phyloP scores from a whole-genome alignment of 164 flowering plant species.

The Amborella trichopoda region DNA sequence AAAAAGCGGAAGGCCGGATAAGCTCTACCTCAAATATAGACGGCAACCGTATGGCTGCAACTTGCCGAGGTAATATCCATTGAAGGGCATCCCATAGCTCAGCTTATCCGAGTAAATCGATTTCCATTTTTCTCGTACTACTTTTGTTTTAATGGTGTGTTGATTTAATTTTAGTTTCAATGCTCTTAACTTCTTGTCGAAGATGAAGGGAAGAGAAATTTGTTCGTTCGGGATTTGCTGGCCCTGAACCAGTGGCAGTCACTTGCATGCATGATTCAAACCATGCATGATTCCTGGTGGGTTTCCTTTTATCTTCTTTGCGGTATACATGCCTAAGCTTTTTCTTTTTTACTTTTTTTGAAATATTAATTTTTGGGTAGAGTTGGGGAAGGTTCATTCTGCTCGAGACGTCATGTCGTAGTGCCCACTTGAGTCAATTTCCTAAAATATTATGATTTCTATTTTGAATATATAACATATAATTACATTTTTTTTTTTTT shows the following conservation, averaged over 20 bases:
- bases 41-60: constrained; percentile 73
- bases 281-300: no score
- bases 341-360: no score
- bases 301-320: no score
- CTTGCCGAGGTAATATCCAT: constrained; percentile 42
- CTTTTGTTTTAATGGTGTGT: not conserved
- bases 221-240: constrained; percentile 85
- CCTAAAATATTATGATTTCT: no score
- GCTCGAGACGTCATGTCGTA: no score
- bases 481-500: no score
- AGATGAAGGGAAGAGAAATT: constrained; percentile 69
- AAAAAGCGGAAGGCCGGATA: constrained; percentile 69
- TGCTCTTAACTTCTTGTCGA: constrained; percentile 47
- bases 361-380: no score
- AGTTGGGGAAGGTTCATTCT: no score
- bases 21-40: constrained; percentile 47
- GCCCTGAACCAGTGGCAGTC: constrained; percentile 64
- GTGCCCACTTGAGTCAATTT: no score
- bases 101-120: not conserved
- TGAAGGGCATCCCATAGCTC: not conserved
- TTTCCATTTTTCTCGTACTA: not conserved
- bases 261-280: constrained; percentile 48
- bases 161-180: constrained; percentile 61
- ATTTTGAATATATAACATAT: no score
- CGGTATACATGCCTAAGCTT: no score